Conservation (phyloP, 2,329 filamentous ascomycete genomes). For the Penicillium frequentans region DNA sequence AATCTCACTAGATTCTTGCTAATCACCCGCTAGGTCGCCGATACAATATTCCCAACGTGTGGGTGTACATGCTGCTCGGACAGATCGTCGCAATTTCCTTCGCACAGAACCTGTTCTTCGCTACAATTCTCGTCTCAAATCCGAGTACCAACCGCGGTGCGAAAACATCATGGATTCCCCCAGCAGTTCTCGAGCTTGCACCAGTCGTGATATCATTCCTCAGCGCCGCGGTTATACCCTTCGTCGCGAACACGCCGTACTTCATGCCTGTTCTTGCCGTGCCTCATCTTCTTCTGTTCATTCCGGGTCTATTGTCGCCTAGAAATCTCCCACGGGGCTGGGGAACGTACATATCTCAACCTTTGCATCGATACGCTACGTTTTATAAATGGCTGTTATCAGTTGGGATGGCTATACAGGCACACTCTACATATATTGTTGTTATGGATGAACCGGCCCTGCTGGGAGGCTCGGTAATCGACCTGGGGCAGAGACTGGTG, state of each 20-base stretch:
- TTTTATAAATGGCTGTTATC: slow-evolving; percentile 34
- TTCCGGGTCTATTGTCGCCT: slow-evolving; percentile 15
- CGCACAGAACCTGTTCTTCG: slow-evolving; percentile 62
- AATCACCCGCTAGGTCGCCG: slow-evolving; percentile 43
- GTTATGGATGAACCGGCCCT: slow-evolving; percentile 13
- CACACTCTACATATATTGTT: slow-evolving; percentile 15
- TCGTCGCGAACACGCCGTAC: slow-evolving; percentile 15
- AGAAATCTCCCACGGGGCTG: neutral
- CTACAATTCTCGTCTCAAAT: slow-evolving; percentile 19
- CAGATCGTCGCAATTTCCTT: slow-evolving; percentile 62
- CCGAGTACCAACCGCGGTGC: neutral
- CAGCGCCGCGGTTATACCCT: slow-evolving; percentile 18
- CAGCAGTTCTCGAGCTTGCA: slow-evolving; percentile 5
- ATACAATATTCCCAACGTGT: slow-evolving; percentile 56
- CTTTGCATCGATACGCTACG: slow-evolving; percentile 7
- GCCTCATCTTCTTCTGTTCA: slow-evolving; percentile 25
- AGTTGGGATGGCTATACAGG: slow-evolving; percentile 25
- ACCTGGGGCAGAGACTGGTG: slow-evolving; percentile 39
- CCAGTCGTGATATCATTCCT: slow-evolving; percentile 19
- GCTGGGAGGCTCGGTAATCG: slow-evolving; percentile 3
- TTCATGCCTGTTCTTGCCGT: slow-evolving; percentile 26
- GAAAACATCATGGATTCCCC: slow-evolving; percentile 7
- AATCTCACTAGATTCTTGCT: neutral
- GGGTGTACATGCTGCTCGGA: slow-evolving; percentile 59
- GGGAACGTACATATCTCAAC: neutral